A percentile compares a stretch with the other conserved stretches of the same genome.
phyloP scores from a whole-genome alignment of 2,329 filamentous ascomycete species.

The Calonectria honghensis region DNA sequence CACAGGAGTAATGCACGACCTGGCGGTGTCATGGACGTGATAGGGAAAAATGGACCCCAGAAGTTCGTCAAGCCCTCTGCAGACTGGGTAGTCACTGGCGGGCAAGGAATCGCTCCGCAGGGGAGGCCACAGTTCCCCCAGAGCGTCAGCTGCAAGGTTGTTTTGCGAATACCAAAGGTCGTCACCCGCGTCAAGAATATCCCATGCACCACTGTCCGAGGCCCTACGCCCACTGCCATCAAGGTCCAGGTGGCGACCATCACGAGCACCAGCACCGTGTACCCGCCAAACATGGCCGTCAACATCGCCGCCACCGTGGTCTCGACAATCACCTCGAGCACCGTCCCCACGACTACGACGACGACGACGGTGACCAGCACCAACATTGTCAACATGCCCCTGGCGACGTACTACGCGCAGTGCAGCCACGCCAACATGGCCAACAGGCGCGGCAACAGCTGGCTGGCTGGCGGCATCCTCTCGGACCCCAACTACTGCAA shows the following conservation, averaged over 20 bases:
- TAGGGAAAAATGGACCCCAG: not conserved
- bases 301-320: not conserved
- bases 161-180: not conserved
- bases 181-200: not conserved
- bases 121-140: slow-evolving; percentile 2
- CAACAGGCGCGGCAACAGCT: not conserved
- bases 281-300: not conserved
- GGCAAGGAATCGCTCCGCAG: not conserved
- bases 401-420: slow-evolving; percentile 11
- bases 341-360: not conserved
- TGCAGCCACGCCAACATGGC: not conserved
- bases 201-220: not conserved
- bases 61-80: not conserved
- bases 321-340: slow-evolving; percentile 6
- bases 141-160: not conserved
- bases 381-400: not conserved
- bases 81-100: not conserved
- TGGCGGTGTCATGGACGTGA: not conserved
- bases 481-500: not conserved
- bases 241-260: not conserved
- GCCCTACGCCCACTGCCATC: not conserved
- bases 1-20: not conserved
- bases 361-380: not conserved
- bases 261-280: slow-evolving; percentile 5
- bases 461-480: not conserved